Base-by-base conservation (phyloP, 2,329 filamentous ascomycete genomes). In the Penicillium sp. region DNA sequence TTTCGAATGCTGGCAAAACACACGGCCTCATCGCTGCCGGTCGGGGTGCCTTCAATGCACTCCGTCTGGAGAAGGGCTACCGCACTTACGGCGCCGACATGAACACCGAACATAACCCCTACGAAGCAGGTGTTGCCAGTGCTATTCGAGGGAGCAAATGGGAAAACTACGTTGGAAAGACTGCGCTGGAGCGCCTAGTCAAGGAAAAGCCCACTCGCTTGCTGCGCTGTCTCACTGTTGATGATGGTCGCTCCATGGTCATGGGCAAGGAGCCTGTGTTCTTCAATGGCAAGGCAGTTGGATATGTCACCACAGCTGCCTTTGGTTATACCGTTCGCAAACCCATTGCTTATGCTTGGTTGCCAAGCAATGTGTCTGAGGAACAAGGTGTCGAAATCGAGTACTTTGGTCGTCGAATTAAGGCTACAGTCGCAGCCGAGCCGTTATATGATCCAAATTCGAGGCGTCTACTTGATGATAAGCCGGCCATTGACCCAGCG, bases 211-310 rank as follows among this genome's bases (percentile, higher is more conserved):
- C 49, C 61, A 82, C 52, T 4, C 63, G 67, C 0, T 59, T 59
- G 1, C 58, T 71, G 4, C 77, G 81, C 1, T 82, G 81, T 53
- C 67, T 87, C 2, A 81, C 78, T 0, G 63, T 87, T 27, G 76
- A 86, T 40, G 83, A 87, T 56, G 80, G 81, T 0, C 69, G 66
- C 4, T 86, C 83, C 0, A 73, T 86, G 59, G 77, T 86, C 0
- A 68, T 87, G 1, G 84, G 84, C 6, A 86, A 86, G 63, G 85
- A 87, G 65, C 85, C 85, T 0, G 82, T 87, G 0, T 85, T 80
- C 52, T 59, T 76, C 14, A 66, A 78, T 2, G 78, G 77, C 8
- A 69, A 77, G 51, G 60, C 78, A 0, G 74, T 73, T 1, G 84
- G 85, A 0, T 87, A 87, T 57, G 75, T 87, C 25, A 86, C 83